Percentiles rank a stretch among this genome's conserved stretches.
phyloP scores from a whole-genome alignment of 2,329 filamentous ascomycete species.

The Hypoxylon sp. region DNA sequence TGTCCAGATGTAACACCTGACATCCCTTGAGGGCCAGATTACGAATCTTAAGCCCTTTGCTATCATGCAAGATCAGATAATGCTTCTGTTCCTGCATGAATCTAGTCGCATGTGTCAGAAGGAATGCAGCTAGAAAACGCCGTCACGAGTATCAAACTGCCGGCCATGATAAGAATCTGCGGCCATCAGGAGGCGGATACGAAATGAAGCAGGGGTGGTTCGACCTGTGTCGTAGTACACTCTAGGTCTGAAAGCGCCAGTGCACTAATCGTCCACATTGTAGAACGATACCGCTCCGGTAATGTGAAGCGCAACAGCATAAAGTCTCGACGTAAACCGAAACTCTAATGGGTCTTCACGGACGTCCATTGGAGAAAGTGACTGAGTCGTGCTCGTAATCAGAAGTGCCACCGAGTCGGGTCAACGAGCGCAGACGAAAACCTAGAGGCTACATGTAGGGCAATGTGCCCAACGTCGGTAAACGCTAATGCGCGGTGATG shows the following conservation, averaged over 20 bases:
- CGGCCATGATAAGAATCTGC: neutral
- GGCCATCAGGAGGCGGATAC: neutral
- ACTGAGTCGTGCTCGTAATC: slow-evolving; percentile 17
- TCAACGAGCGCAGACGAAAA: slow-evolving; percentile 11
- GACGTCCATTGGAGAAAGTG: slow-evolving; percentile 39
- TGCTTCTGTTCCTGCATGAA: slow-evolving; percentile 35
- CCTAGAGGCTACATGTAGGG: slow-evolving; percentile 8
- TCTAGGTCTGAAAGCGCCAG: neutral
- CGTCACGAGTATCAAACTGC: slow-evolving; percentile 3
- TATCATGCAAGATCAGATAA: slow-evolving; percentile 16
- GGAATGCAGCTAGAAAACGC: slow-evolving; percentile 22
- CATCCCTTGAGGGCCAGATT: slow-evolving; percentile 15
- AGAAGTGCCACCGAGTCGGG: slow-evolving; percentile 15
- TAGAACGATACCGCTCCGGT: slow-evolving; percentile 17
- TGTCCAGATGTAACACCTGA: slow-evolving; percentile 7
- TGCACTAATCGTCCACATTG: slow-evolving; percentile 5
- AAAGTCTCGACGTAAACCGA: slow-evolving; percentile 4
- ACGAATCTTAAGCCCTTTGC: slow-evolving; percentile 9
- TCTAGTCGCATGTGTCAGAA: slow-evolving; percentile 11
- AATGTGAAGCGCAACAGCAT: slow-evolving; percentile 20
- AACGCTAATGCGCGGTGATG: slow-evolving; percentile 33
- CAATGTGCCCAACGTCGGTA: slow-evolving; percentile 1
- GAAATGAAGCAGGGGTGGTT: neutral
- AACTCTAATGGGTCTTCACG: slow-evolving; percentile 20
- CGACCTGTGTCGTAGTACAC: neutral